These are phyloP conservation scores for peach (Prunus persica) DNA, from an alignment of 306 rosid genomes.

Conservation along the genomic window Prunus_persica_NCBIv2 NC_034014.1:13431501-13432000, in stretches of 20 bases:
- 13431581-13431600: not conserved
- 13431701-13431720: not conserved
- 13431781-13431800: not conserved
- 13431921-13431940: not conserved
- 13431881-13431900: not conserved
- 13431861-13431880: not conserved
- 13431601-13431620: not conserved
- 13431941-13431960: not conserved
- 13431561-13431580: constrained; percentile 35
- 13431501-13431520: constrained; percentile 40
- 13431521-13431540: constrained; percentile 24
- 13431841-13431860: not conserved
- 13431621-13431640: not conserved
- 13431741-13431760: not conserved
- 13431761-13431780: not conserved
- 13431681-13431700: not conserved
- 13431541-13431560: constrained; percentile 36
- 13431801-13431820: not conserved
- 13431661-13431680: too few species aligned
- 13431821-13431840: not conserved
- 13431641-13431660: not conserved
- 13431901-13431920: too few species aligned
- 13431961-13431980: too few species aligned
- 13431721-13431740: not conserved
- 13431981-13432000: too few species aligned